Conservation (phyloP, 139 green algal genomes). For the Pseudopediastrum boryanum region DNA sequence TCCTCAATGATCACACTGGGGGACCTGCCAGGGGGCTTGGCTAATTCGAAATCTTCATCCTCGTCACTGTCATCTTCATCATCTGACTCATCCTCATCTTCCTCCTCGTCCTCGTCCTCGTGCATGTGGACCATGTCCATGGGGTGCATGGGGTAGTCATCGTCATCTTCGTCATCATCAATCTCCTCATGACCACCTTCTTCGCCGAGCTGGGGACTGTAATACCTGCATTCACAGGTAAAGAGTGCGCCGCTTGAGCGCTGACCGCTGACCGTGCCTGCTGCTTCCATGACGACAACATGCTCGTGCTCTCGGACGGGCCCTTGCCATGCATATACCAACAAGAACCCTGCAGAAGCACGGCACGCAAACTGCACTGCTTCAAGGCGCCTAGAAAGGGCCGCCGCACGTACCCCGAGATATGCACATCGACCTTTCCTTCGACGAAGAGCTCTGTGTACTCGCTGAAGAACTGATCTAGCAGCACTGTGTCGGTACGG, state of each 20-base stretch:
- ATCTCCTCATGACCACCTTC: constrained; percentile 52
- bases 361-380: too few relatives aligned
- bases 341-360: too few relatives aligned
- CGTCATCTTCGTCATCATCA: constrained; percentile 40
- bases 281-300: too few relatives aligned
- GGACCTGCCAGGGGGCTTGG: constrained; percentile 14
- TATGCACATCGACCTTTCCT: constrained; percentile 64
- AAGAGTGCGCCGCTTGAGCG: too few relatives aligned
- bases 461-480: constrained; percentile 79
- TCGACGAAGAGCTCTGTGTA: constrained; percentile 83
- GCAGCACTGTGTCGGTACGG: constrained; percentile 50
- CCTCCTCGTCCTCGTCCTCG: not conserved
- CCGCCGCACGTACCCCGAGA: constrained; percentile 71
- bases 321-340: too few relatives aligned
- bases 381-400: too few relatives aligned
- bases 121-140: constrained; percentile 17
- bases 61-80: constrained; percentile 24
- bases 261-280: too few relatives aligned
- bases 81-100: constrained; percentile 36
- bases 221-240: constrained; percentile 5
- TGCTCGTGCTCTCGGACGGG: too few relatives aligned
- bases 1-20: constrained; percentile 67
- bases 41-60: constrained; percentile 15
- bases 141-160: constrained; percentile 9
- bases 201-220: constrained; percentile 8